Conservation (phyloP, 768 basidiomycete species). For the Tylopilus sp. region DNA sequence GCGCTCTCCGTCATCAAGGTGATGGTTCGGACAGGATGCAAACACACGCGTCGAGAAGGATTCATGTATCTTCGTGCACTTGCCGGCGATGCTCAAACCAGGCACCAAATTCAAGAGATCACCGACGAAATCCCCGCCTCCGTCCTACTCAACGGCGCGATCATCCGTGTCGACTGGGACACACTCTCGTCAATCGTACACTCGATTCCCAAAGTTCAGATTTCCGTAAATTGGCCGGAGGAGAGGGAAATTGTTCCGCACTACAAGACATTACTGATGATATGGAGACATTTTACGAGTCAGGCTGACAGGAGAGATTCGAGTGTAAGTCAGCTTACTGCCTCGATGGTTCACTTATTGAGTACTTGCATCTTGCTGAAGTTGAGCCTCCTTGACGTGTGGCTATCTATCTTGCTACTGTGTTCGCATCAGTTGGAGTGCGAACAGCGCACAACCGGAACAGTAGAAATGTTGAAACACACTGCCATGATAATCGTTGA, state of each 20-base stretch:
- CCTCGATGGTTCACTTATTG: conserved; percentile 1
- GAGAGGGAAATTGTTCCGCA: conserved; percentile 38
- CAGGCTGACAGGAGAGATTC: conserved; percentile 13
- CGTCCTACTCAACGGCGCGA: conserved; percentile 44
- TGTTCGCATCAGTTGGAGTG: conserved; percentile 43
- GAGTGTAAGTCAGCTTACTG: conserved; percentile 23
- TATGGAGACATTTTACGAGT: conserved; percentile 36
- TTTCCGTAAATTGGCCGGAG: conserved; percentile 31
- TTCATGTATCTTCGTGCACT: conserved; percentile 36
- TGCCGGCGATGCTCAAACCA: conserved; percentile 20
- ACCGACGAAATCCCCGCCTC: conserved; percentile 27
- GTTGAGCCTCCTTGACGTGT: conserved; percentile 41
- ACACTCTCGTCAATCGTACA: conserved; percentile 26
- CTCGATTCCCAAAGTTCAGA: conserved; percentile 23
- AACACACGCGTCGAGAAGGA: conserved; percentile 31
- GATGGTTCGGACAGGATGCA: conserved; percentile 32
- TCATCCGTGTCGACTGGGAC: conserved; percentile 30
- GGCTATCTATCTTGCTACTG: conserved; percentile 56
- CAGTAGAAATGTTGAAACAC: conserved; percentile 32
- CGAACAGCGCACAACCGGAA: conserved; percentile 33
- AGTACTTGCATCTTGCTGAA: conserved; percentile 17
- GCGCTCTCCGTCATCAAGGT: conserved; percentile 37
- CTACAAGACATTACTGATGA: conserved; percentile 36
- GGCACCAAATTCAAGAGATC: conserved; percentile 1
- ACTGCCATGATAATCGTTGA: conserved; percentile 34